Evolutionary conservation across 148 eudicot species (phyloP).

Genomic region (Amaranthus palmeri): DNA sequence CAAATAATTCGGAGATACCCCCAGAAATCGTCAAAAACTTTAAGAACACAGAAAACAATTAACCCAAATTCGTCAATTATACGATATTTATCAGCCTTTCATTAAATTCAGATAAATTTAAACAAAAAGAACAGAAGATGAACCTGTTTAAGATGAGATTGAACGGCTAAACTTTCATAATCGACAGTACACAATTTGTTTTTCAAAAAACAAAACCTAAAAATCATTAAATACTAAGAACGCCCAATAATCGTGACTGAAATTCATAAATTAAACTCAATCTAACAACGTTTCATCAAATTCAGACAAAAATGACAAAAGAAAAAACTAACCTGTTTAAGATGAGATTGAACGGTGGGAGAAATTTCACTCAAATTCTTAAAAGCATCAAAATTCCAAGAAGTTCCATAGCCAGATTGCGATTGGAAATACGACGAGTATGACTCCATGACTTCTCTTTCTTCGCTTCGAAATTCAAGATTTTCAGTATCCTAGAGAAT

Average conservation of each 20-base stretch:
- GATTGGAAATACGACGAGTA: constrained; percentile 63
- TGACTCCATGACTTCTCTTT: constrained; percentile 43
- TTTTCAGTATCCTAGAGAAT: too few species aligned
- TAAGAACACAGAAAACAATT: background rate
- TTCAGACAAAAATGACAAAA: background rate
- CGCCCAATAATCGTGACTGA: background rate
- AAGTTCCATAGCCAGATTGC: constrained; percentile 32
- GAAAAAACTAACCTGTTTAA: constrained; percentile 56
- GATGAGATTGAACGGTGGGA: constrained; percentile 75
- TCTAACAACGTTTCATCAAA: background rate
- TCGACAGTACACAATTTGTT: too few species aligned
- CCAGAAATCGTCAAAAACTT: background rate
- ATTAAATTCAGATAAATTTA: constrained; percentile 2
- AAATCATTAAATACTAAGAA: background rate
- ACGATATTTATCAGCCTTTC: background rate
- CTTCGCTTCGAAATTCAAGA: background rate
- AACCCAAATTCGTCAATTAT: too few species aligned
- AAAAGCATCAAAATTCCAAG: constrained; percentile 65
- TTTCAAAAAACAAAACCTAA: background rate
- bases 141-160: constrained; percentile 86
- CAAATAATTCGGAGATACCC: background rate
- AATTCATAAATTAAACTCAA: background rate
- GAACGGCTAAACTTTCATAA: constrained; percentile 26
- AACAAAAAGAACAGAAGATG: background rate
- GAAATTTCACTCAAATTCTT: constrained; percentile 81